phyloP scores from a whole-genome alignment of 192 early-diverging fungal genomes.

The Linnemannia zychae region DNA sequence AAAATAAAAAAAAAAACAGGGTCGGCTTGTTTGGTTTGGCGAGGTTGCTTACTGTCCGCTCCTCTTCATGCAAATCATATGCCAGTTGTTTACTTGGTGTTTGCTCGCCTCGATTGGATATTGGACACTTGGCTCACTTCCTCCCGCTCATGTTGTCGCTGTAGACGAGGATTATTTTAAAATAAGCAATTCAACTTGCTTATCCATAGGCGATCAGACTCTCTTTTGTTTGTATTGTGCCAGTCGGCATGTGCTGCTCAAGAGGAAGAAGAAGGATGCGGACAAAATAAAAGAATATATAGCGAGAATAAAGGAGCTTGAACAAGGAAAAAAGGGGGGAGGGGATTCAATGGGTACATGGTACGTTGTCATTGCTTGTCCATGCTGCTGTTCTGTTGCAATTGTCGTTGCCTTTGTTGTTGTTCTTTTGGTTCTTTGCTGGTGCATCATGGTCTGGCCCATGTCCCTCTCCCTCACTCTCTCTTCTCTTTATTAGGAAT shows the following conservation, averaged over 20 bases:
- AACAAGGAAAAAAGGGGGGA: not conserved
- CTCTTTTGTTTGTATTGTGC: not conserved
- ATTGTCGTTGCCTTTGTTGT: not conserved
- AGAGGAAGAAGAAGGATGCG: not conserved
- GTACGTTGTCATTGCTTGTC: too few relatives aligned
- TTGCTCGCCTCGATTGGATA: too few relatives aligned
- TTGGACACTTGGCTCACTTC: not conserved
- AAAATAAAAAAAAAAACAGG: too few relatives aligned
- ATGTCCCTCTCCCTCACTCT: not conserved
- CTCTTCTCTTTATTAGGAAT: not conserved
- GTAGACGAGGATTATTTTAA: constrained; percentile 8
- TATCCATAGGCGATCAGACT: constrained; percentile 3
- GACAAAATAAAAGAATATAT: not conserved
- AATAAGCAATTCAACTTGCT: not conserved
- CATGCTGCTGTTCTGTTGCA: not conserved
- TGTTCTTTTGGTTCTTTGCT: not conserved
- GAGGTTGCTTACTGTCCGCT: too few relatives aligned
- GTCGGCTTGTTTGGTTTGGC: too few relatives aligned
- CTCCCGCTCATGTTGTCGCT: not conserved
- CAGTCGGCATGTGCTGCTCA: constrained; percentile 8
- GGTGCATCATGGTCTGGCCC: not conserved
- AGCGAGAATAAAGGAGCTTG: not conserved
- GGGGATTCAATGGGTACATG: not conserved
- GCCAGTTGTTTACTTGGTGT: constrained; percentile 18
- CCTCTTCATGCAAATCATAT: constrained; percentile 40